Evolutionary conservation across 495 filamentous ascomycete genomes (phyloP).

Genomic region (Apiosordaria backusii): DNA sequence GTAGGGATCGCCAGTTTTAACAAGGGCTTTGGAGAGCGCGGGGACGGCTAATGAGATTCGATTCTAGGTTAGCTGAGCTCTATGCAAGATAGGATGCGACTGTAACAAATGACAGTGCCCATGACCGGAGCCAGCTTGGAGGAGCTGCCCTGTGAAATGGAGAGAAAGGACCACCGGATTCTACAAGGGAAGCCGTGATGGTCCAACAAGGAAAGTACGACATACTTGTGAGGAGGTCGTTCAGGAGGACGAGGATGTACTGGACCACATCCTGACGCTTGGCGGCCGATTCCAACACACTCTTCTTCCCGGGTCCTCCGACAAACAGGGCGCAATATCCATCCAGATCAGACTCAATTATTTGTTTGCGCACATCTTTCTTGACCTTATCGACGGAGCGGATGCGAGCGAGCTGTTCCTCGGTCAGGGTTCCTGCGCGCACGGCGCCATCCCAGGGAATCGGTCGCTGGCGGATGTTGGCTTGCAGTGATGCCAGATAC

Average conservation of each 20-base stretch:
- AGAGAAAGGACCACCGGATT: background rate
- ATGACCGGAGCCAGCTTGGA: background rate
- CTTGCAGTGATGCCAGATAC: conserved; percentile 87
- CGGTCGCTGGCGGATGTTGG: conserved; percentile 88
- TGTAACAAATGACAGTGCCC: background rate
- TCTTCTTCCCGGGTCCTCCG: conserved; percentile 61
- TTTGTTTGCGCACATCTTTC: conserved; percentile 71
- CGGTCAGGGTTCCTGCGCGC: conserved; percentile 87
- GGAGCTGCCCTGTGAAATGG: too few relatives aligned
- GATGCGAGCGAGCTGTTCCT: conserved; percentile 92
- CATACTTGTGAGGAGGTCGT: conserved; percentile 82
- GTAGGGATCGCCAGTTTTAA: conserved; percentile 74
- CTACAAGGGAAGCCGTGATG: conserved; percentile 6
- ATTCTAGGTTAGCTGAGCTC: conserved; percentile 18
- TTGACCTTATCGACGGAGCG: conserved; percentile 96
- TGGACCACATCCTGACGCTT: conserved; percentile 85
- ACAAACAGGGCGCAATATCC: conserved; percentile 77
- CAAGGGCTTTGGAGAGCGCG: conserved; percentile 66
- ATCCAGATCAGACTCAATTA: conserved; percentile 71
- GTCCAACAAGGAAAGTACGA: conserved; percentile 16
- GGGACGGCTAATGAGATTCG: conserved; percentile 61
- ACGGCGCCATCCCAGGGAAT: conserved; percentile 98
- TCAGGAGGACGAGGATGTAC: conserved; percentile 86
- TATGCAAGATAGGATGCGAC: background rate
- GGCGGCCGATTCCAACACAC: conserved; percentile 75